These are phyloP conservation scores for Exophiala dermatitidis DNA, from an alignment of 2,329 filamentous ascomycete species.

Conservation along the genomic window DNA sequence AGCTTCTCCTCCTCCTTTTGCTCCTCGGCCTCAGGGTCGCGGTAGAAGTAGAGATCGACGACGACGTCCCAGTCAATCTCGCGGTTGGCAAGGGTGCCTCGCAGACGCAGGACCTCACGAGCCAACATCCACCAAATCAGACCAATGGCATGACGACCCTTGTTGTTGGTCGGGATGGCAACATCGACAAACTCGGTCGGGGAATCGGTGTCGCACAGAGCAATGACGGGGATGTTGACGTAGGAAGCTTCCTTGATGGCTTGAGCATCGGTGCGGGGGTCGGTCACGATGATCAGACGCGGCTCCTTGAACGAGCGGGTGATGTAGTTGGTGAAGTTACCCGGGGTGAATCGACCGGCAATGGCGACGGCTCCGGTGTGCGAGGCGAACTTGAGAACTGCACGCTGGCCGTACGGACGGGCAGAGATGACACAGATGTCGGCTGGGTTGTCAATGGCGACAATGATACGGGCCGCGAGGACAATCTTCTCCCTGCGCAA, in stretches of 20 bases:
- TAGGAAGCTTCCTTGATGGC: constrained; percentile 99
- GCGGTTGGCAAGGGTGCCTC: constrained; percentile 90
- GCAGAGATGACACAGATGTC: constrained; percentile 99
- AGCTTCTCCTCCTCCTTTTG: constrained; percentile 91
- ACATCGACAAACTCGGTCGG: constrained; percentile 99
- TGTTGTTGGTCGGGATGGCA: constrained; percentile 99
- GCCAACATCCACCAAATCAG: constrained; percentile 99
- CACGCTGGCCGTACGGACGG: constrained; percentile 98
- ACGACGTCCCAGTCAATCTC: constrained; percentile 99
- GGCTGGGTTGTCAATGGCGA: constrained; percentile 97
- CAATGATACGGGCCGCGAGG: constrained; percentile 96
- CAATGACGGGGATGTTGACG: constrained; percentile 99
- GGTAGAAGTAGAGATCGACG: constrained; percentile 99
- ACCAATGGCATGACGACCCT: constrained; percentile 98
- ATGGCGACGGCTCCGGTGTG: constrained; percentile 98
- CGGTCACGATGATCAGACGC: constrained; percentile 97
- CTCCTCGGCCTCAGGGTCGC: constrained; percentile 98
- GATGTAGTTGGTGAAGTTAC: constrained; percentile 99
- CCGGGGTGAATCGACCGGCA: constrained; percentile 98
- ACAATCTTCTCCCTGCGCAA: constrained; percentile 92
- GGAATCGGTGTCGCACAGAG: constrained; percentile 97
- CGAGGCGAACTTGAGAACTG: constrained; percentile 98
- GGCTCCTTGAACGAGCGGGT: constrained; percentile 99
- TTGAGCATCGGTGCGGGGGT: constrained; percentile 98
- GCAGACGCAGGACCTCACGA: constrained; percentile 98